These are phyloP conservation scores for Diaporthe helianthi DNA, from an alignment of 2,329 filamentous ascomycete species.

Conservation along the genomic window DNA sequence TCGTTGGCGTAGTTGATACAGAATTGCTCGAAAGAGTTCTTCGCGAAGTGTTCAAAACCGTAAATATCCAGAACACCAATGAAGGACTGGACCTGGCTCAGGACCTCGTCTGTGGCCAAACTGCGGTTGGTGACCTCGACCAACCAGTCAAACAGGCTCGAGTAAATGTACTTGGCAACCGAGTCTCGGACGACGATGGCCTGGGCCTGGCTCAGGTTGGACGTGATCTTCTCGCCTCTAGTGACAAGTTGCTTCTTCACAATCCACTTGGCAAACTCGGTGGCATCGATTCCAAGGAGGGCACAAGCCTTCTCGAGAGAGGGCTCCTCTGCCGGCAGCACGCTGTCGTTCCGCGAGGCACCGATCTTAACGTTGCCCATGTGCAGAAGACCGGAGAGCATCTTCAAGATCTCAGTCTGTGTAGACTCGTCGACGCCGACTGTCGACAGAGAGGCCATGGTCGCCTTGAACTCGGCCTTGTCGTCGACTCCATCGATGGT, in stretches of 20 bases:
- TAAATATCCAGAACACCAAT: constrained; percentile 99
- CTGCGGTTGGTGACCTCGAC: constrained; percentile 96
- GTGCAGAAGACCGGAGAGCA: constrained; percentile 90
- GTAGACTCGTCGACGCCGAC: constrained; percentile 81
- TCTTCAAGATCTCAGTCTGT: constrained; percentile 85
- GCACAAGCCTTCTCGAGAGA: constrained; percentile 81
- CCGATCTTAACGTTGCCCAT: constrained; percentile 97
- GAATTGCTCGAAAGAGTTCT: constrained; percentile 99
- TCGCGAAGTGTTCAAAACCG: constrained; percentile 98
- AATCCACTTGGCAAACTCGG: constrained; percentile 95
- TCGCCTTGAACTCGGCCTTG: constrained; percentile 90
- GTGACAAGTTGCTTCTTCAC: constrained; percentile 99
- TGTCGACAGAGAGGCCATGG: constrained; percentile 82
- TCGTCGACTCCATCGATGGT: constrained; percentile 95
- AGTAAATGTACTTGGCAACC: constrained; percentile 98
- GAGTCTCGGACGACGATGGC: constrained; percentile 95
- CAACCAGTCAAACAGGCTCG: constrained; percentile 97
- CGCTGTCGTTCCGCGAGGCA: constrained; percentile 86
- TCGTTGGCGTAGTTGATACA: constrained; percentile 99
- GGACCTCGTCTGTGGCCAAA: constrained; percentile 85
- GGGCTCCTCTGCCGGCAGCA: constrained; percentile 80
- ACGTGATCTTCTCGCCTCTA: constrained; percentile 95
- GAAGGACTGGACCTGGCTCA: constrained; percentile 84
- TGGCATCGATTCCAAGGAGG: constrained; percentile 85
- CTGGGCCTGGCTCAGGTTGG: constrained; percentile 91